Base-by-base conservation (phyloP, 2,329 filamentous ascomycete genomes). In the Graphilbum ipis-grandicollis region DNA sequence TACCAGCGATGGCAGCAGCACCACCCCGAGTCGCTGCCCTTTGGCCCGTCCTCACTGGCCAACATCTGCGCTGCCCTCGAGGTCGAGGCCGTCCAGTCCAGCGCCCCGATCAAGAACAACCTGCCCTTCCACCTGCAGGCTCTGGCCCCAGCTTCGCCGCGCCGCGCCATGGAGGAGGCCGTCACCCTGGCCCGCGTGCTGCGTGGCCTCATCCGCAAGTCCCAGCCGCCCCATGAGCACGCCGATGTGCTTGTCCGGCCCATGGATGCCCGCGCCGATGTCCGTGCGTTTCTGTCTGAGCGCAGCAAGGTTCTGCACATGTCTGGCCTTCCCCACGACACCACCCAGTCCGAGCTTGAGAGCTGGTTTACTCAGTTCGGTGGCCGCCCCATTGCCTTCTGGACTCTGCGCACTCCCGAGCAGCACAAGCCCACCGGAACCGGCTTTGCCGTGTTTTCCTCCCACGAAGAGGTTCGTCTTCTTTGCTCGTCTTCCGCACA, bases 291-390 rank as follows among this genome's bases (percentile, higher is more conserved):
- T 62, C 65, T 98, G 39, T 84, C 84, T 2, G 90, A 98, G 62
- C 76, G 90, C 42, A 94, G 86, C 66, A 98, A 98, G 62, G 88
- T 98, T 29, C 72, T 98, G 39, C 90, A 98, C 59, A 88, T 98
- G 77, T 93, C 86, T 50, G 90, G 90, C 34, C 69, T 98, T 36
- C 90, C 90, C 32, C 90, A 98, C 55, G 90, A 98, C 51, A 98
- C 90, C 26, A 98, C 90, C 2, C 90, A 98, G 61, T 96, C 88
- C 4, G 90, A 98, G 62, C 71, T 98, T 19, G 90, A 98, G 63
- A 94, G 86, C 61, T 98, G 90, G 90, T 98, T 96, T 55, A 98
- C 90, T 22, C 90, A 98, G 58, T 98, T 93, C 54, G 90, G 90
- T 45, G 90, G 90, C 35, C 81, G 90, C 31, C 90, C 90, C 22